Evolutionary conservation across 1,284 basidiomycete species (phyloP), one percentile per base, ranked within the genome.

Genomic region (Austroboletus novae-zelandiae): DNA sequence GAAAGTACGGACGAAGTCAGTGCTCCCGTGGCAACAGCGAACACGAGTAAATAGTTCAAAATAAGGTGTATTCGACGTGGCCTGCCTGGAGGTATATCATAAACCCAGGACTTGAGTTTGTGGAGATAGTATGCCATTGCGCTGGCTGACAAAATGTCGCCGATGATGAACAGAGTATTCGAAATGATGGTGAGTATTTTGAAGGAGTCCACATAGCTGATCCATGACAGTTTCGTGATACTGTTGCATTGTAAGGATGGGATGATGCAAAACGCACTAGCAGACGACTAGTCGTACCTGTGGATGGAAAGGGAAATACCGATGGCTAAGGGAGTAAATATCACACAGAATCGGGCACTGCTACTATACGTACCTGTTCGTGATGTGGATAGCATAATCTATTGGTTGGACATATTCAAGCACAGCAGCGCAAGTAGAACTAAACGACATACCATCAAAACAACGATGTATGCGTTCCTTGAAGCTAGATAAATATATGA

Each of bases 1-100:
- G 4, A 34, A 15, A 18, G 25, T 20, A 60, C 62, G 51, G 17
- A 65, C 64, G 48, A 56, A 2, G 56, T 67, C 20, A 67, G 23
- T 1, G 57, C 56, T 30, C 64, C 64, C 0, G 64, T 68, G 17
- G 66, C 58, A 15, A 65, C 59, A 0, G 53, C 53, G 35, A 68
- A 66, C 0, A 64, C 13, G 11, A 68, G 49, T 1, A 66, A 53
- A 2, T 61, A 47, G 25, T 68, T 57, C 50, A 65, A 46, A 8
- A 68, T 43, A 1, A 40, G 4, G 17, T 65, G 45, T 1, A 67
- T 57, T 1, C 64, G 61, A 5, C 55, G 51, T 5, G 47, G 54
- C 10, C 14, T 39, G 0, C 11, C 9, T 7, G 14, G 40, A 1
- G 34, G 27, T 1, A 36, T 17, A 2, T 23, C 31, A 1, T 42